Percentiles rank a stretch among this genome's conserved stretches.
phyloP scores from a whole-genome alignment of 805 yeast genomes.

The Monosporozyma aquatica region DNA sequence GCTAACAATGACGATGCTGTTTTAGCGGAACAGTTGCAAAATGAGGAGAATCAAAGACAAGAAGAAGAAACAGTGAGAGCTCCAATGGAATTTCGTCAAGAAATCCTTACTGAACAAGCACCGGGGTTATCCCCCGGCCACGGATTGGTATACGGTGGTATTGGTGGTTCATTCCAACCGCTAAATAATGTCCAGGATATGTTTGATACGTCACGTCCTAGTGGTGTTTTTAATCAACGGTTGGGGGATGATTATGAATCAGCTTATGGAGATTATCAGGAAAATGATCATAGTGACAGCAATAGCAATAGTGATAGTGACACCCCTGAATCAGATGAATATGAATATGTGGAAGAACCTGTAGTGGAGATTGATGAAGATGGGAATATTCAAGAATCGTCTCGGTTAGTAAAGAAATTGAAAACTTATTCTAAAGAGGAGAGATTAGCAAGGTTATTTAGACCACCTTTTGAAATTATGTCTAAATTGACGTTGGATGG shows the following conservation, averaged over 20 bases:
- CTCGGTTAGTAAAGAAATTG: conserved; percentile 22
- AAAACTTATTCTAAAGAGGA: conserved; percentile 29
- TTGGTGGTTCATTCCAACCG: conserved; percentile 30
- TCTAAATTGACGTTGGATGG: conserved; percentile 54
- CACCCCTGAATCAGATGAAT: conserved; percentile 29
- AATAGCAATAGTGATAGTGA: conserved; percentile 23
- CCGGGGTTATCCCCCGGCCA: conserved; percentile 32
- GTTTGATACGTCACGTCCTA: conserved; percentile 30
- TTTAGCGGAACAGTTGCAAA: conserved; percentile 53
- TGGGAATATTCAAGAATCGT: conserved; percentile 31
- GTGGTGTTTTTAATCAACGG: conserved; percentile 33
- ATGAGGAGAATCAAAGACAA: conserved; percentile 48
- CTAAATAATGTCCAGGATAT: conserved; percentile 21
- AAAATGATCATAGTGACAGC: not conserved
- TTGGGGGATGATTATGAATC: conserved; percentile 12
- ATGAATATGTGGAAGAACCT: conserved; percentile 28
- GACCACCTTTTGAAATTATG: conserved; percentile 92
- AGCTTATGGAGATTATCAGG: conserved; percentile 4
- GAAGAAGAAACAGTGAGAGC: conserved; percentile 51
- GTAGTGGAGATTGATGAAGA: conserved; percentile 29
- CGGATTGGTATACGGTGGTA: conserved; percentile 29
- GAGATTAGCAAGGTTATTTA: conserved; percentile 70
- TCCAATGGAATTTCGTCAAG: conserved; percentile 60
- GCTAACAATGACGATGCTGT: conserved; percentile 37
- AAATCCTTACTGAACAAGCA: conserved; percentile 51